A percentile compares a stretch with the other conserved stretches of the same genome.
These are phyloP conservation scores for Cyclocybe aegerita DNA, from an alignment of 768 basidiomycete species.

Conservation along the genomic window DNA sequence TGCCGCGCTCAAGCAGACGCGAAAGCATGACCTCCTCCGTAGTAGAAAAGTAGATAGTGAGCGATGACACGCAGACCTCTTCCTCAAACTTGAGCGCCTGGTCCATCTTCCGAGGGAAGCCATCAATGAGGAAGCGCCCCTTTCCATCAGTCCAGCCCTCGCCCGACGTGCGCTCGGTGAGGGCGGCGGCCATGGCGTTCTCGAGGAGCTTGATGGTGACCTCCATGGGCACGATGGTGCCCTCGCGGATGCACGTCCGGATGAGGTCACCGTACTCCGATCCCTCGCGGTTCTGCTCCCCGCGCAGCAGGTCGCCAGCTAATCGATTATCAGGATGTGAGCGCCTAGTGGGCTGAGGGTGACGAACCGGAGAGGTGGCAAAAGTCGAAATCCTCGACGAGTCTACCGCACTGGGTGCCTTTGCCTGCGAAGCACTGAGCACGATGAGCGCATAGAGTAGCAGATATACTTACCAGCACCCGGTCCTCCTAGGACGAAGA, in stretches of 20 bases:
- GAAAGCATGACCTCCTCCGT: slow-evolving; percentile 85
- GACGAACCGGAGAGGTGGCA: slow-evolving; percentile 87
- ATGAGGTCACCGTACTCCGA: slow-evolving; percentile 85
- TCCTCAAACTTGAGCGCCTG: slow-evolving; percentile 92
- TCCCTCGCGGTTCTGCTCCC: slow-evolving; percentile 86
- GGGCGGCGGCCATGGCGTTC: slow-evolving; percentile 78
- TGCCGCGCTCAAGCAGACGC: slow-evolving; percentile 84
- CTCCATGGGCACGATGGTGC: slow-evolving; percentile 93
- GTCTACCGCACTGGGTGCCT: slow-evolving; percentile 88
- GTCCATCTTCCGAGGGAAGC: slow-evolving; percentile 98
- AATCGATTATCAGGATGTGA: slow-evolving; percentile 8
- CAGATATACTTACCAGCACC: slow-evolving; percentile 68
- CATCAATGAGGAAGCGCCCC: slow-evolving; percentile 93
- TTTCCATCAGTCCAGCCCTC: slow-evolving; percentile 67
- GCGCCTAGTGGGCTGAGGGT: slow-evolving; percentile 2
- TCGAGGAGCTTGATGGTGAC: slow-evolving; percentile 95
- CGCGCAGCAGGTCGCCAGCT: slow-evolving; percentile 98
- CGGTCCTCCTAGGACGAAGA: slow-evolving; percentile 96
- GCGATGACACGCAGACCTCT: slow-evolving; percentile 80
- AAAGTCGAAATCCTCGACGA: slow-evolving; percentile 85
- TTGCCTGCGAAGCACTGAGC: slow-evolving; percentile 62
- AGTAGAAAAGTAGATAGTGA: slow-evolving; percentile 85
- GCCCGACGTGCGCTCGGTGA: slow-evolving; percentile 41
- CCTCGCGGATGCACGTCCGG: slow-evolving; percentile 84
- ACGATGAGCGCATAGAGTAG: slow-evolving; percentile 1